Base-by-base conservation (phyloP, 2,329 filamentous ascomycete species). In the Venturia aucupariae region DNA sequence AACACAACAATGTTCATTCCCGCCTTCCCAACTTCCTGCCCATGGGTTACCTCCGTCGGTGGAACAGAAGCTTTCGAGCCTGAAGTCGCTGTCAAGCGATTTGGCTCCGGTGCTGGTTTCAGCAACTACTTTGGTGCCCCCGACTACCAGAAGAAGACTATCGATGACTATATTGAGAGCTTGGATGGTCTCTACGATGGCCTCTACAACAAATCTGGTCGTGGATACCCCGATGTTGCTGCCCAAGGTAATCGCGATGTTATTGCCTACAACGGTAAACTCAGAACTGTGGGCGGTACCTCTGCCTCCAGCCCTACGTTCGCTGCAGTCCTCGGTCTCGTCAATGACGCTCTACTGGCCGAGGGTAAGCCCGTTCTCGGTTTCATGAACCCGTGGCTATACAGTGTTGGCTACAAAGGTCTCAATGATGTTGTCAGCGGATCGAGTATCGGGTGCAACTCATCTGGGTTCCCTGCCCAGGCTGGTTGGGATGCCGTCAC, bases 361-460 rank as follows among this genome's bases (percentile, higher is more conserved):
- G 73, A 71, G 4, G 79, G 79, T 4, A 76, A 80, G 68, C 68
- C 77, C 0, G 71, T 76, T 0, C 70, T 84, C 64, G 82, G 82
- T 0, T 84, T 84, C 74, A 66, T 84, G 42, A 84, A 84, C 67
- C 82, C 82, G 0, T 82, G 79, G 78, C 69, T 84, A 2, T 85
- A 84, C 68, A 24, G 55, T 1, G 66, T 60, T 32, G 71, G 67
- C 11, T 64, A 46, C 42, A 41, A 59, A 19, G 70, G 65, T 15
- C 61, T 72, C 38, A 71, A 61, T 27, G 70, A 72, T 39, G 66
- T 72, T 75, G 71, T 71, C 1, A 59, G 62, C 0, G 76, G 76
- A 24, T 70, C 68, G 11, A 70, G 70, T 41, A 67, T 61, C 17
- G 76, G 76, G 2, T 78, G 76, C 68, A 48, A 57, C 22, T 13